A percentile compares a stretch with the other conserved stretches of the same genome.
Evolutionary conservation across 2,329 filamentous ascomycete species (phyloP).

Genomic region (Sclerotinia trifoliorum): DNA sequence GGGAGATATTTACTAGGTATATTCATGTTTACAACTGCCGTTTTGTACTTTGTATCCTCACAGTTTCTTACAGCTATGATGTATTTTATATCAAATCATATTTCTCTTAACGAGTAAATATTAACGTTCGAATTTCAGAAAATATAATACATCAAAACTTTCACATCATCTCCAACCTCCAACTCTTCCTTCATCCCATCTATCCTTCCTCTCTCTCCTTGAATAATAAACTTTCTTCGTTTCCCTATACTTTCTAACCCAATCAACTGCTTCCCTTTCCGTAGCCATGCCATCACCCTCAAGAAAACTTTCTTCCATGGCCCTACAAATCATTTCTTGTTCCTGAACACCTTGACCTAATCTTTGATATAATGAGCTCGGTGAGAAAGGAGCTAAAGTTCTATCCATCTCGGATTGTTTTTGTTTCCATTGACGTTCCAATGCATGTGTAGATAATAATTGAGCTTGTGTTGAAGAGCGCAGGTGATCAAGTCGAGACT

Average conservation of each 20-base stretch:
- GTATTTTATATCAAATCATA: neutral
- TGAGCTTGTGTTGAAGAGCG: conserved; percentile 75
- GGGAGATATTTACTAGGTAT: too few species aligned
- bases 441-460: conserved; percentile 75
- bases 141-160: conserved; percentile 34
- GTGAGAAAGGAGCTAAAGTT: conserved; percentile 79
- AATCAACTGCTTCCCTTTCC: conserved; percentile 82
- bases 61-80: neutral
- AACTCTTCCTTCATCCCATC: conserved; percentile 95
- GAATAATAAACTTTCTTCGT: conserved; percentile 76
- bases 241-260: conserved; percentile 78
- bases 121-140: conserved; percentile 26
- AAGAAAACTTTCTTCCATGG: conserved; percentile 90
- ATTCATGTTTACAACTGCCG: neutral
- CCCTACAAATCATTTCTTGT: conserved; percentile 76
- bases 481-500: conserved; percentile 56
- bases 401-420: conserved; percentile 88
- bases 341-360: conserved; percentile 75
- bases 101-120: neutral
- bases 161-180: conserved; percentile 78
- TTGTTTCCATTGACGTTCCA: conserved; percentile 88
- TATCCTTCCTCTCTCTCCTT: conserved; percentile 79
- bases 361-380: conserved; percentile 80
- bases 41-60: neutral
- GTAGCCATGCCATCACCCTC: conserved; percentile 54